Percentiles rank a stretch among this genome's conserved stretches.
phyloP scores from a whole-genome alignment of 305 asterid genomes.

The Rubia occidens region DNA sequence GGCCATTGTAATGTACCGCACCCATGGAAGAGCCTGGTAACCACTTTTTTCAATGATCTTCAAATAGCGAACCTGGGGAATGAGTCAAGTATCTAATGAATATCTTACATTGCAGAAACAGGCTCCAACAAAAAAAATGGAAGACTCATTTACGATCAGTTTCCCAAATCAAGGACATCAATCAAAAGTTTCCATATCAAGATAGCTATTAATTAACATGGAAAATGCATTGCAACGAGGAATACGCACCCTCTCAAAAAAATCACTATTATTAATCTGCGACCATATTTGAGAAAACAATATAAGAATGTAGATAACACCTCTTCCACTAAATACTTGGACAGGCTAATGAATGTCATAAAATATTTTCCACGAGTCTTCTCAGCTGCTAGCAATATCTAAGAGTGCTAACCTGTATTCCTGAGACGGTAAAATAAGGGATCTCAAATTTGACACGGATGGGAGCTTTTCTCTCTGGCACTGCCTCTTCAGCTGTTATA shows the following conservation, averaged over 20 bases:
- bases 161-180: not conserved
- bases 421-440: slow-evolving; percentile 94
- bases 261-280: not conserved
- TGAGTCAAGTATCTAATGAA: not conserved
- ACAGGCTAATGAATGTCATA: not conserved
- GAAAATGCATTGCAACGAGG: not conserved
- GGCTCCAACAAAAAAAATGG: not conserved
- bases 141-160: not conserved
- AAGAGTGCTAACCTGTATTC: slow-evolving; percentile 61
- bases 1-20: slow-evolving; percentile 43
- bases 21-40: slow-evolving; percentile 45
- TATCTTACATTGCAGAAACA: not conserved
- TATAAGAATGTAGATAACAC: slow-evolving; percentile 1
- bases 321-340: not conserved
- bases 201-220: not conserved
- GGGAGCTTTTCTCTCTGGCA: slow-evolving; percentile 90
- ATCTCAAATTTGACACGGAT: slow-evolving; percentile 88
- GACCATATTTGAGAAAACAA: slow-evolving; percentile 1
- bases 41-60: slow-evolving; percentile 45
- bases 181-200: not conserved
- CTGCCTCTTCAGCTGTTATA: slow-evolving; percentile 69
- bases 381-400: not conserved
- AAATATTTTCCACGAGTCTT: not conserved
- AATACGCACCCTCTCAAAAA: not conserved
- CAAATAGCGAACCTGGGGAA: slow-evolving; percentile 33